Evolutionary conservation across 306 rosid species (phyloP), one percentile per base, ranked within the genome.

Genomic region (Adenanthera pavonina): DNA sequence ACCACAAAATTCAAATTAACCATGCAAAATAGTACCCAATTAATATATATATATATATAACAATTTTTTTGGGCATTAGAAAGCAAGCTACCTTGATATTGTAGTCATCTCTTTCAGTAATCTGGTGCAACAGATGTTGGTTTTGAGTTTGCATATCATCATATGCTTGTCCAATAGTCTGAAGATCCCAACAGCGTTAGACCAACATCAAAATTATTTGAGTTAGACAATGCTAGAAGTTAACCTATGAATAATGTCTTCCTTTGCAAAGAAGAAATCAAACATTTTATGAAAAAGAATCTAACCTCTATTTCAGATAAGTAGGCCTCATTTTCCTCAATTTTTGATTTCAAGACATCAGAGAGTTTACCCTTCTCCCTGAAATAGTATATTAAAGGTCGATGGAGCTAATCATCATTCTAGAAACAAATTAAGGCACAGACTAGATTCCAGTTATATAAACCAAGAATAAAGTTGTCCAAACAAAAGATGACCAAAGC

Each of bases 71-170:
- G 34, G 57, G 51, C 30, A 3, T 67, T 41, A n/a, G 14, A n/a
- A 46, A 57, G 14, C 25, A 13, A 54, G 79, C 78, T 85, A 96
- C 99, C 99, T 93, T 96, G 77, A 96, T 93, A 85, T 96, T 96
- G 78, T 94, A 96, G 85, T 96, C 99, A 85, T 94, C 99, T 74
- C 98, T 89, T 89, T 96, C 99, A 13, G 99, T 93, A 78, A 93
- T 93, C 81, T 96, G 99, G 88, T 89, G 99, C 87, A 96, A 74
- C 56, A 96, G 87, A 81, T 96, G 99, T 83, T 96, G 99, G 82
- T 96, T 96, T 91, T 96, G 99, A 81, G 92, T 91, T 84, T 96
- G 99, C 98, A 91, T 96, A 78, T 92, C 99, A 77, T 92, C 99
- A 76, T 96, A 96, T 46, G 98, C 97, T 84, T 96, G 98, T 69